Conservation (phyloP, 768 basidiomycete genomes). For the Leccinellum rugosiceps region DNA sequence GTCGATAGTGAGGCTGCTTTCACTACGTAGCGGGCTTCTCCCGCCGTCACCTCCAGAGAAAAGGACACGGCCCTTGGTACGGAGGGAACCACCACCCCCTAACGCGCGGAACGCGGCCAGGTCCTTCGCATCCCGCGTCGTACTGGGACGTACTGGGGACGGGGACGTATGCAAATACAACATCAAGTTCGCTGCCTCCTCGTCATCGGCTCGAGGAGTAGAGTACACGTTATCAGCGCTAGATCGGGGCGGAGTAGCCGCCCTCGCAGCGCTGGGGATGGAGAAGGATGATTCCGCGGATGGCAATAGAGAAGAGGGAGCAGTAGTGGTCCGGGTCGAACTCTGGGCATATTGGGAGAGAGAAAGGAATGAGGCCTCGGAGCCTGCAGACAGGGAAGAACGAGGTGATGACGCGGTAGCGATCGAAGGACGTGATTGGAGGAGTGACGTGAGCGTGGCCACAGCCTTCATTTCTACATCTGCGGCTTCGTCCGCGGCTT, state of each 20-base stretch:
- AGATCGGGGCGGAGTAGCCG: conserved; percentile 36
- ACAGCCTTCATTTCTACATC: conserved; percentile 83
- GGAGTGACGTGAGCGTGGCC: conserved; percentile 70
- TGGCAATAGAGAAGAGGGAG: conserved; percentile 37
- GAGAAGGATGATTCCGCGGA: conserved; percentile 40
- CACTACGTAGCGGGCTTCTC: conserved; percentile 27
- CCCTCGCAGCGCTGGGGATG: conserved; percentile 20
- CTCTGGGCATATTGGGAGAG: conserved; percentile 66
- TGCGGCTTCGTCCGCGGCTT: conserved; percentile 29
- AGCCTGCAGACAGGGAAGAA: conserved; percentile 66
- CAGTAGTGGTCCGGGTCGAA: conserved; percentile 52
- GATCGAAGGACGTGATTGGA: conserved; percentile 62
- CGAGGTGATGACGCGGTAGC: conserved; percentile 65
- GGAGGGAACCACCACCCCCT: conserved; percentile 43
- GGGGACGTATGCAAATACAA: conserved; percentile 83
- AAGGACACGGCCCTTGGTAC: conserved; percentile 65
- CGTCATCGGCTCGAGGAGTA: conserved; percentile 60
- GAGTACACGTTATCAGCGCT: conserved; percentile 36
- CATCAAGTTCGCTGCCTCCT: conserved; percentile 84
- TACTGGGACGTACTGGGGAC: conserved; percentile 65
- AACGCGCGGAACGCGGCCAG: conserved; percentile 55
- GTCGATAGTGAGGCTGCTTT: conserved; percentile 25
- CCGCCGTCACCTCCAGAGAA: conserved; percentile 47
- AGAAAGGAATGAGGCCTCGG: conserved; percentile 63
- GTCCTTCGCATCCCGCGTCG: conserved; percentile 42